These are phyloP conservation scores for Saururus chinensis DNA, from an alignment of 164 flowering plant species.

Conservation along the genomic window DNA sequence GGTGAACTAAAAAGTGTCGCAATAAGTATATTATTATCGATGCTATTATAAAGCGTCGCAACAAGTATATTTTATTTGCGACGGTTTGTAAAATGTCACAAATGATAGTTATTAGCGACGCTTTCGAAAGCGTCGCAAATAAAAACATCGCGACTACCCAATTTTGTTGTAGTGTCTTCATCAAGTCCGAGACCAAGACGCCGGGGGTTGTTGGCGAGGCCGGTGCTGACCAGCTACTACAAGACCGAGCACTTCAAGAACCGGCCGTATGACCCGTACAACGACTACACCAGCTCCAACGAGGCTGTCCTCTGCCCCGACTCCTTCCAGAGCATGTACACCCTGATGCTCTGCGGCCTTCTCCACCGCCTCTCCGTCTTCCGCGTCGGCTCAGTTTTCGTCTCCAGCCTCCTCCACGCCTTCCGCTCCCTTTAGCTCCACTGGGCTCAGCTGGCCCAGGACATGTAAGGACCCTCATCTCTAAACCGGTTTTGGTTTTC, in stretches of 20 bases:
- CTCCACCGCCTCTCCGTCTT: slow-evolving; percentile 24
- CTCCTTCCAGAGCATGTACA: slow-evolving; percentile 41
- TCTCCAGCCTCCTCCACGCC: slow-evolving; percentile 37
- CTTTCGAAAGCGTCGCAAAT: no score
- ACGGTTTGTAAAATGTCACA: no score
- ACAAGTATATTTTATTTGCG: no score
- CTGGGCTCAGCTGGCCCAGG: slow-evolving; percentile 22
- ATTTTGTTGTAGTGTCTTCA: no score
- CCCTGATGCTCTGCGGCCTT: slow-evolving; percentile 43
- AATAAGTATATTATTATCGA: no score
- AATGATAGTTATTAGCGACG: no score
- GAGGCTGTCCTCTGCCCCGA: slow-evolving; percentile 38
- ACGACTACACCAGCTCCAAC: slow-evolving; percentile 33
- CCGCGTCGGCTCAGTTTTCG: slow-evolving; percentile 37
- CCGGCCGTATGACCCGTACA: slow-evolving; percentile 27
- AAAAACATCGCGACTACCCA: no score
- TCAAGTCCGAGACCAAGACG: slow-evolving; percentile 27
- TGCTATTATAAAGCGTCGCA: no score
- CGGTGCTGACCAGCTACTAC: slow-evolving; percentile 35
- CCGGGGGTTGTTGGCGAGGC: slow-evolving; percentile 35
- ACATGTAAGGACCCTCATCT: no score
- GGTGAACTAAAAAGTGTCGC: no score
- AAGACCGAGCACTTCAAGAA: slow-evolving; percentile 30
- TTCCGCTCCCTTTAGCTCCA: slow-evolving; percentile 37
- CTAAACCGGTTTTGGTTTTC: no score